Evolutionary conservation across 495 filamentous ascomycete species (phyloP), one percentile per base, ranked within the genome.

Genomic region (Podospora didyma): DNA sequence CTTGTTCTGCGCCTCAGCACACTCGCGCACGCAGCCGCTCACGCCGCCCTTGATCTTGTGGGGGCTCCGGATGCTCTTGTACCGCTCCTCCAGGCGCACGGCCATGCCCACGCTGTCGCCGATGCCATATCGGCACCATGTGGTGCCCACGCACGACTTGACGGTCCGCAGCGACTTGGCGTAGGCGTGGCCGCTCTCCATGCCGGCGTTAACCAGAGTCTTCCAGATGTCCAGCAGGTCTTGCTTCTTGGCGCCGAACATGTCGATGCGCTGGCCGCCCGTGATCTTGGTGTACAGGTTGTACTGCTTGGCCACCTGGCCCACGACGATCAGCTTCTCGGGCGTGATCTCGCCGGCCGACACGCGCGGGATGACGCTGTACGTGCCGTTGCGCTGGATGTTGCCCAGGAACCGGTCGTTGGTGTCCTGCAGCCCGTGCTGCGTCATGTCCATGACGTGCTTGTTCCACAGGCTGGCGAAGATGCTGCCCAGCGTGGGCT

Each of bases 31-130:
- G 64, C 93, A 97, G 24, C 93, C 93, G 52, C 86, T 90, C 3
- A 97, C 92, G 49, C 88, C 93, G 7, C 87, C 90, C 71, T 97
- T 97, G 71, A 97, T 83, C 77, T 97, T 97, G 64, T 97, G 93
- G 11, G 93, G 93, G 19, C 80, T 79, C 2, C 93, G 85, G 61
- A 97, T 86, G 67, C 87, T 90, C 80, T 97, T 97, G 73, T 97
- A 97, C 46, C 93, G 84, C 73, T 96, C 89, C 68, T 97, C 93
- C 0, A 97, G 74, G 2, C 92, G 81, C 21, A 97, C 87, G 1
- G 92, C 93, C 89, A 97, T 92, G 22, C 93, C 93, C n/a, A 97
- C 93, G 73, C 89, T 94, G 74, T 97, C 93, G 39, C 90, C 90
- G 55, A 96, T 86, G 57, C 93, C 93, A 61, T 89, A 97, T 6